Percentiles rank a stretch among this genome's conserved stretches.
phyloP scores from a whole-genome alignment of 495 filamentous ascomycete species.

The Trichocladium uniseriatum region DNA sequence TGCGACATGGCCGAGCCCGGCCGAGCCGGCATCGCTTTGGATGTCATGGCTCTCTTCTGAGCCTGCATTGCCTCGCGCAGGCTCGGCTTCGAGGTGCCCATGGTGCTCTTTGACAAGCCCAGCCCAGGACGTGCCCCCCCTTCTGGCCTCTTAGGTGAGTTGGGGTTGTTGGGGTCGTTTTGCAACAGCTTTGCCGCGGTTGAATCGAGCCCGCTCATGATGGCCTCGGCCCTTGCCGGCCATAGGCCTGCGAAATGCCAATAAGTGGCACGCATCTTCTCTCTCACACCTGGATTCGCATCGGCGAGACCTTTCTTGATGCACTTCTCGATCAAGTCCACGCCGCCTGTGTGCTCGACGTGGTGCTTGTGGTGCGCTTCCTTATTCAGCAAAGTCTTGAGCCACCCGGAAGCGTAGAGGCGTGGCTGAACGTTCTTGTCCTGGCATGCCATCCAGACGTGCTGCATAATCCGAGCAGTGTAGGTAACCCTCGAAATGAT shows the following conservation, averaged over 20 bases:
- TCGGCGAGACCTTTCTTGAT: conserved; percentile 80
- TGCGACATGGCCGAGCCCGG: conserved; percentile 67
- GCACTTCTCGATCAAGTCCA: conserved; percentile 77
- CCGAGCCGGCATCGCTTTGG: conserved; percentile 53
- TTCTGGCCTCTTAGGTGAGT: conserved; percentile 46
- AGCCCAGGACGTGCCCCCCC: conserved; percentile 40
- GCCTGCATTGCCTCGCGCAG: conserved; percentile 69
- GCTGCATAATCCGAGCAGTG: conserved; percentile 68
- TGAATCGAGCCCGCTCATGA: conserved; percentile 63
- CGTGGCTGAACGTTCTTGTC: conserved; percentile 89
- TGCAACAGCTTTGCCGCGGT: conserved; percentile 66
- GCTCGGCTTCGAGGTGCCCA: conserved; percentile 50
- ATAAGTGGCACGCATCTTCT: conserved; percentile 72
- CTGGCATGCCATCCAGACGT: conserved; percentile 66
- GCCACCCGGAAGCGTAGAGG: conserved; percentile 69
- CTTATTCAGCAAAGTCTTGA: conserved; percentile 69
- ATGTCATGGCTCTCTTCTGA: conserved; percentile 58
- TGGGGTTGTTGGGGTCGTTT: conserved; percentile 73
- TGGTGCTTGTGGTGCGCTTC: conserved; percentile 70
- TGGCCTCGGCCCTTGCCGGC: conserved; percentile 64
- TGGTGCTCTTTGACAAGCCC: conserved; percentile 49
- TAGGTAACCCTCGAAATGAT: conserved; percentile 73
- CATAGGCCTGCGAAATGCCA: conserved; percentile 73
- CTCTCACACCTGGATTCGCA: conserved; percentile 77
- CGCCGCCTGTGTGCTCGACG: conserved; percentile 71